Percentiles rank a stretch among this genome's conserved stretches.
Conservation (phyloP, 2,329 filamentous ascomycete genomes). For the Emmonsiellopsis sp. region DNA sequence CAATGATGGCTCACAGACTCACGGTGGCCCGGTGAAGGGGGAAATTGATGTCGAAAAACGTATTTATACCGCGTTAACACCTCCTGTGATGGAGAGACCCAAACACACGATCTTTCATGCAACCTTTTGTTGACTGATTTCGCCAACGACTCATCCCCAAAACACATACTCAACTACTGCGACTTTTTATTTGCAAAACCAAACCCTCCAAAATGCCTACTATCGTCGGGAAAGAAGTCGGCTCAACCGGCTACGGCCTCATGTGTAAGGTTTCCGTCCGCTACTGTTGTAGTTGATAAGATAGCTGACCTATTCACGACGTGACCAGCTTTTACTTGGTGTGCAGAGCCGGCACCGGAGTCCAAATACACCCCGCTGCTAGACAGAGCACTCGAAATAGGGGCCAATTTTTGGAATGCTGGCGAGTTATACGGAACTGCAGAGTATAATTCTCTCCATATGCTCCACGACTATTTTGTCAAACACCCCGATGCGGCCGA, state of each 20-base stretch:
- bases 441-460: constrained; percentile 18
- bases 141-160: too few relatives aligned
- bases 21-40: too few relatives aligned
- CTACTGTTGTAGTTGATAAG: not conserved
- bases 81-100: too few relatives aligned
- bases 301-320: not conserved
- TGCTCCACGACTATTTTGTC: constrained; percentile 19
- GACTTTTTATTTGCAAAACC: not conserved
- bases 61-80: too few relatives aligned
- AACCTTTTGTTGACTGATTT: too few relatives aligned
- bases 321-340: constrained; percentile 18
- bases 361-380: constrained; percentile 31
- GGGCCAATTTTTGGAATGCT: constrained; percentile 22
- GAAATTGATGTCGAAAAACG: too few relatives aligned
- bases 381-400: constrained; percentile 38
- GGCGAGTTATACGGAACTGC: constrained; percentile 25
- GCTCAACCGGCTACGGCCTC: constrained; percentile 16
- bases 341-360: constrained; percentile 7
- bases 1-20: too few relatives aligned
- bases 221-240: constrained; percentile 16
- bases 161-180: too few relatives aligned
- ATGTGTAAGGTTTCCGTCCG: constrained; percentile 12
- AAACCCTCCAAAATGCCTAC: constrained; percentile 5
- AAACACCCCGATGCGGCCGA: constrained; percentile 19
- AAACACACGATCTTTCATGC: too few relatives aligned